Base-by-base conservation (phyloP, 441 rosid genomes). In the Bocquillonia castaneifolia region DNA sequence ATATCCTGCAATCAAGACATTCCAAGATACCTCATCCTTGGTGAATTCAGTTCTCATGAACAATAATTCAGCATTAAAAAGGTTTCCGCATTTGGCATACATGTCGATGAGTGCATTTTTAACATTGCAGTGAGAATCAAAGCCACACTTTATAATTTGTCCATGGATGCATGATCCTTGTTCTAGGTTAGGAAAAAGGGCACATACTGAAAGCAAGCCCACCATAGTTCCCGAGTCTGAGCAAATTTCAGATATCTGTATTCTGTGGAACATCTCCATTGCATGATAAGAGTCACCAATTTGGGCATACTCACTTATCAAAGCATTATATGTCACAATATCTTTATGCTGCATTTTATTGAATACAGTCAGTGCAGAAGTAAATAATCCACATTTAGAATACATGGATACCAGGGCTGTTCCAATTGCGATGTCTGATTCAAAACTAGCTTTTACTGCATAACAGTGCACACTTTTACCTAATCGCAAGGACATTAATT, bases 361-460 rank as follows among this genome's bases (percentile, higher is more conserved):
- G 64, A 88, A 85, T 40, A 77, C 60, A 53, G 66, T 72, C 31
- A 71, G 66, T 4, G 91, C 84, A 5, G 56, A 67, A 66, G 70
- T 28, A 66, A 80, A 76, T 47, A 64, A 74, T 54, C 88, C 79
- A 42, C 81, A 66, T 77, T 82, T 88, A 5, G 84, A 80, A 72
- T 88, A 88, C 91, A 88, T 82, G 44, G 88, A 85, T 14, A 83
- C 68, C 53, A 86, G 64, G 59, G 86, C 78, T 66, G 94, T 86
- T 65, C 83, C 81, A 36, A 70, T 62, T 47, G 74, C 72, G 64
- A 80, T 60, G 45, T 84, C 86, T 14, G 71, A 74, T 45, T 77
- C 87, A 29, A 72, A 69, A 69, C 76, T 63, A 6, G 72, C 75
- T 70, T 78, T 85, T 31, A 82, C 39, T 60, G 84, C 81, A 77